These are phyloP conservation scores for Stemphylium lycopersici DNA, from an alignment of 2,329 filamentous ascomycete species.

Conservation along the genomic window DNA sequence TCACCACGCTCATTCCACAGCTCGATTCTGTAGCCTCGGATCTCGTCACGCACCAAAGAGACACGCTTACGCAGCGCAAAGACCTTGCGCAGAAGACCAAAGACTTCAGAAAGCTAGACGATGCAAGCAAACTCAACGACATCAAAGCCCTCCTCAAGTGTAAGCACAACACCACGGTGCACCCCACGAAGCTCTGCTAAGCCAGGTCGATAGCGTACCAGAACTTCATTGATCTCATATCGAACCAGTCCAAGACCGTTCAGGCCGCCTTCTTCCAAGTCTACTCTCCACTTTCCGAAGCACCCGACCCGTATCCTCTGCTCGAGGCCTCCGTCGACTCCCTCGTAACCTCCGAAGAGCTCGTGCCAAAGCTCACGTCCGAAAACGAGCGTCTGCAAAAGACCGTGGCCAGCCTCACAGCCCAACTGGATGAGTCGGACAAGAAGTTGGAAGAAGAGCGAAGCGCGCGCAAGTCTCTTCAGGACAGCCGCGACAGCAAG, in stretches of 20 bases:
- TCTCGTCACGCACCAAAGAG: conserved; percentile 89
- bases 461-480: conserved; percentile 72
- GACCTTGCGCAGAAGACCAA: conserved; percentile 99
- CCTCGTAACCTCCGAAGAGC: conserved; percentile 89
- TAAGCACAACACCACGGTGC: conserved; percentile 44
- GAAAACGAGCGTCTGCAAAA: conserved; percentile 90
- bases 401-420: conserved; percentile 74
- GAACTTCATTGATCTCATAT: conserved; percentile 93
- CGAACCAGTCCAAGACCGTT: conserved; percentile 92
- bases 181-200: conserved; percentile 21
- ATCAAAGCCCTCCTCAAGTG: conserved; percentile 90
- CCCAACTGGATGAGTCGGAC: conserved; percentile 84
- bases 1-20: conserved; percentile 80
- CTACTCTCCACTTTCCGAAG: conserved; percentile 93
- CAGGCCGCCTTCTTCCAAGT: conserved; percentile 92
- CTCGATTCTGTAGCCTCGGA: conserved; percentile 95
- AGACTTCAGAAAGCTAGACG: conserved; percentile 92
- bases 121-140: conserved; percentile 82
- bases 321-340: conserved; percentile 96
- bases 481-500: conserved; percentile 76
- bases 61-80: conserved; percentile 94
- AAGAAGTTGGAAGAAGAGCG: conserved; percentile 79
- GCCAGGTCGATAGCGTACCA: conserved; percentile 76
- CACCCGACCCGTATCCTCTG: conserved; percentile 92
- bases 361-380: conserved; percentile 82